Evolutionary conservation across 352 stramenopile genomes (phyloP), one percentile per base, ranked within the genome.

Genomic region (Phytophthora quininea): DNA sequence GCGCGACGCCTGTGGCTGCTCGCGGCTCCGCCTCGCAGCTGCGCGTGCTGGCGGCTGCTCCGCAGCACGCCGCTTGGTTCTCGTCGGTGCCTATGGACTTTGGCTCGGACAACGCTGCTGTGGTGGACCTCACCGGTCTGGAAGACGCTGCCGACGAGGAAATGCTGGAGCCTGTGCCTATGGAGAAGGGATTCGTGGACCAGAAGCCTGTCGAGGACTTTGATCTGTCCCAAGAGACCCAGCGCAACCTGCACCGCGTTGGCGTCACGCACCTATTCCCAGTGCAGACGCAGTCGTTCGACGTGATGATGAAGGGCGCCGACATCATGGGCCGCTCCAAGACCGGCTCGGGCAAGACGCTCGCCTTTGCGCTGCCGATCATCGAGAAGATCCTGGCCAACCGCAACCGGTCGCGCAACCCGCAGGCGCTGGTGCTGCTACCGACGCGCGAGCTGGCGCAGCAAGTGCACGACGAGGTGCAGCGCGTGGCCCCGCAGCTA

Each of bases 401-500:
- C 46, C 54, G 65, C 46, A 78, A 73, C 51, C 49, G 69, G 11
- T 60, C 70, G 50, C 67, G 73, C 30, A 72, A 91, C 42, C 97
- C 97, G 33, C 86, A 91, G 43, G 90, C 98, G 52, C 75, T 99
- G 9, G 90, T 99, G 19, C 77, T 99, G 63, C 89, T 98, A 19
- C 98, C 98, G 0, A 99, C 97, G 30, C 93, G 98, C 33, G 98
- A 99, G 86, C 85, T 99, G 43, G 97, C 97, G 42, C 90, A 95
- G 69, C 98, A 99, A 75, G 98, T 99, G 54, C 77, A 94, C 54
- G 95, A 98, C 46, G 95, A 98, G 67, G 77, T 94, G 53, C 77
- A 83, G 59, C 82, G 84, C 42, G 77, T 95, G 58, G 86, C 92
- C n/a, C 84, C 92, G 45, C 95, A 98, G 73, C 83, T 99, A 15